phyloP scores from a whole-genome alignment of 164 flowering plant genomes.

The Cinnamomum chago region DNA sequence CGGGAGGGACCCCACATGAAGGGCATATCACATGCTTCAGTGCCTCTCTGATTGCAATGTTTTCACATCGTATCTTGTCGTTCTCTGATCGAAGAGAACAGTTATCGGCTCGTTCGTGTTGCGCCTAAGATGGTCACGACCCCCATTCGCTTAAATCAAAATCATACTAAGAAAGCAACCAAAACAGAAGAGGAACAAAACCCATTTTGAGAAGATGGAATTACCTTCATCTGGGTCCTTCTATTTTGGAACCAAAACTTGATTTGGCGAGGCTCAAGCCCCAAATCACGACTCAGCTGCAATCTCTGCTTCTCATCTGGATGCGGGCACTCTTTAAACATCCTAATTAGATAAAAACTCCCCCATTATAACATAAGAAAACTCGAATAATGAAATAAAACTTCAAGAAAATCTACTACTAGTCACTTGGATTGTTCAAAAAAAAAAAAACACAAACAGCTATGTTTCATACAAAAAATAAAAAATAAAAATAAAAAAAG shows the following conservation, averaged over 20 bases:
- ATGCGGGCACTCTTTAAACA: constrained; percentile 82
- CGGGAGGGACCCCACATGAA: constrained; percentile 73
- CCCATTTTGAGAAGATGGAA: not conserved
- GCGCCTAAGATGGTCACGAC: constrained; percentile 39
- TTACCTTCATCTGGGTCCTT: constrained; percentile 83
- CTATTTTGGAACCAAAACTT: constrained; percentile 94
- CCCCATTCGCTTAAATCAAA: not conserved
- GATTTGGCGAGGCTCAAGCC: constrained; percentile 74
- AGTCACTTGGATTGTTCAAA: not conserved
- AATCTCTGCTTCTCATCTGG: constrained; percentile 81
- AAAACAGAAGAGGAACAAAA: constrained; percentile 1
- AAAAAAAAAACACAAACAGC: not conserved
- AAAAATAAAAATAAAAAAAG: no score
- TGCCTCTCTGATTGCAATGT: constrained; percentile 78
- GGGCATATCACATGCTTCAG: constrained; percentile 79
- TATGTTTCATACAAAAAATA: not conserved
- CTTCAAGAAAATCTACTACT: not conserved
- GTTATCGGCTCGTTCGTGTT: constrained; percentile 74
- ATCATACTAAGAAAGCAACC: not conserved
- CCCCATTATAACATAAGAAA: not conserved
- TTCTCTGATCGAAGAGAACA: constrained; percentile 63
- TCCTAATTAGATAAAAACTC: constrained; percentile 21
- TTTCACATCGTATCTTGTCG: constrained; percentile 77
- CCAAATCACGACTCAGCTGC: constrained; percentile 66
- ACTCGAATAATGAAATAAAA: not conserved